phyloP scores from a whole-genome alignment of 352 stramenopile species.

The Pythium utonaiense region DNA sequence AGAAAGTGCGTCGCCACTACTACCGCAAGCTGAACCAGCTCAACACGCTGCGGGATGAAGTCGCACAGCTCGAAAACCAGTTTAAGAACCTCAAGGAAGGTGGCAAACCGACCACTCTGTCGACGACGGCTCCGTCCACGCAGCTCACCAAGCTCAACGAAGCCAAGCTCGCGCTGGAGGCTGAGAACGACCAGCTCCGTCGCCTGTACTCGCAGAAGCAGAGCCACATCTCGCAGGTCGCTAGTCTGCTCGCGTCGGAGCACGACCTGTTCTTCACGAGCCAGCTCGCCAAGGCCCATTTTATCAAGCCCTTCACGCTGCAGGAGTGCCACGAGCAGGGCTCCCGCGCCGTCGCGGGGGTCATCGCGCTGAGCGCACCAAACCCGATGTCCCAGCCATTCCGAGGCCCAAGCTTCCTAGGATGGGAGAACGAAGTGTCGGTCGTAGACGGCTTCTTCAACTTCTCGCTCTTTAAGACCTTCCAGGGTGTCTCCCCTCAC shows the following conservation, averaged over 20 bases:
- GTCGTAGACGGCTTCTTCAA: slow-evolving; percentile 21
- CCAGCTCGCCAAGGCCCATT: slow-evolving; percentile 10
- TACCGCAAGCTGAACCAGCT: slow-evolving; percentile 28
- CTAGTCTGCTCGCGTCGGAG: slow-evolving; percentile 7
- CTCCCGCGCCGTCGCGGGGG: slow-evolving; percentile 12
- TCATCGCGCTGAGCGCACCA: slow-evolving; percentile 9
- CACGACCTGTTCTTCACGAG: slow-evolving; percentile 19
- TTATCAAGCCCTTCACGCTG: slow-evolving; percentile 23
- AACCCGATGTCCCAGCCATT: neutral
- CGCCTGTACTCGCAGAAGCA: neutral
- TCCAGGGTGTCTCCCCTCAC: slow-evolving; percentile 3
- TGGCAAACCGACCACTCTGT: neutral
- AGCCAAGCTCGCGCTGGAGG: slow-evolving; percentile 2
- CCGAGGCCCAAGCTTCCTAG: slow-evolving; percentile 9
- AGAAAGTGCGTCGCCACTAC: slow-evolving; percentile 36
- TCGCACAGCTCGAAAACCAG: slow-evolving; percentile 20
- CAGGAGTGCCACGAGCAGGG: slow-evolving; percentile 16
- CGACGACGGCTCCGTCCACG: neutral
- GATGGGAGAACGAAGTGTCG: slow-evolving; percentile 24
- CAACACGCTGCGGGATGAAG: slow-evolving; percentile 18
- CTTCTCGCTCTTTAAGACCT: slow-evolving; percentile 23
- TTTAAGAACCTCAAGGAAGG: slow-evolving; percentile 10
- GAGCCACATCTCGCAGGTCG: slow-evolving; percentile 1
- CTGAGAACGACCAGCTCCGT: slow-evolving; percentile 17
- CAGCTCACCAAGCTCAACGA: slow-evolving; percentile 5